Base-by-base conservation (phyloP, 306 rosid genomes). In the Prunus salicina region DNA sequence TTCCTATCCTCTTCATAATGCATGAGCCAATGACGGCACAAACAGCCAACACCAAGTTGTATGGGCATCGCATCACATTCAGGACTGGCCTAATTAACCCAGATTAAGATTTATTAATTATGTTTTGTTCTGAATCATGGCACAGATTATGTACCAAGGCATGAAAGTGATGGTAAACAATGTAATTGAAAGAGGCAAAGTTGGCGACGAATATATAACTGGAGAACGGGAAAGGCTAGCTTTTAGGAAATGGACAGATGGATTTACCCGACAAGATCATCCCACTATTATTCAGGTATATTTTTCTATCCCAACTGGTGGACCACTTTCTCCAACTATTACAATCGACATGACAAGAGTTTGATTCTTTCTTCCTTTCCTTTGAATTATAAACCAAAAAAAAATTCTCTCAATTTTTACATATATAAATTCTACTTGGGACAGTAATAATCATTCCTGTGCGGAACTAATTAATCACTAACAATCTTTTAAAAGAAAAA, bases 261-360 rank as follows among this genome's bases (percentile, higher is more conserved):
- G 58, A 38, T 82, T 84, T 41, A 74, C 80, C 14, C 49, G 71
- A 20, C 85, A 57, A 28, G 49, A 77, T 19, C 90, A 87, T 77
- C 86, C 88, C 3, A 24, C 85, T 2, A 22, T 87, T 14, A 82
- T 87, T 30, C 78, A 84, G 82, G 90, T 83, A 41, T 4, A 41
- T 12, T 24, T 58, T 58, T 58, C 30, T n/a, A 1, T 20, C 11
- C 19, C 28, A 9, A 55, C 5, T 19, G 3, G 24, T 8, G 4
- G 14, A 47, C 1, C 16, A 47, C 14, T 12, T 47, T 47, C 34
- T 32, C 34, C 6, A 3, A 10, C 50, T 8, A 12, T 46, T 12
- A 8, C 3, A 1, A 12, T 30, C 32, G 12, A 46, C 19, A 15
- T 13, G 6, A 51, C 2, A 51, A 51, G 56, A 15, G n/a, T 51